These are phyloP conservation scores for Paramecium sexaurelia DNA, from an alignment of 73 alveolate species.

Conservation along the genomic window DNA sequence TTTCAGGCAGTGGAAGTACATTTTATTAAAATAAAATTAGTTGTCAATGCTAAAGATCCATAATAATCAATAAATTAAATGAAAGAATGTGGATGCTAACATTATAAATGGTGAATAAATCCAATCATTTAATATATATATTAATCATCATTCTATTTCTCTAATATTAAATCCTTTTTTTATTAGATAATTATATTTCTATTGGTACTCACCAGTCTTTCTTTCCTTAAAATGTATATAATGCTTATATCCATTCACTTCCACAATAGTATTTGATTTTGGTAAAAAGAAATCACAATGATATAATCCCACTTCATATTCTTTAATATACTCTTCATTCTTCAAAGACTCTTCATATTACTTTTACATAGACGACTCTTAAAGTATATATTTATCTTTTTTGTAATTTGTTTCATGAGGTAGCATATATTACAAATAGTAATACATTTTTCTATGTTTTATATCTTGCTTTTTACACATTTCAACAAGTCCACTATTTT, in stretches of 20 bases:
- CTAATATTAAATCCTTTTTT: neutral
- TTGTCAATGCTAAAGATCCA: slow-evolving; percentile 64
- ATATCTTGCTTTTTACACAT: neutral
- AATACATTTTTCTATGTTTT: neutral
- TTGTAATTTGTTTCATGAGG: neutral
- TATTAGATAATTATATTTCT: slow-evolving; percentile 18
- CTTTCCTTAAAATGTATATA: neutral
- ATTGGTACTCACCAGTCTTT: slow-evolving; percentile 3
- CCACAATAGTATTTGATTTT: neutral
- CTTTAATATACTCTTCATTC: neutral
- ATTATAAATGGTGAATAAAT: neutral
- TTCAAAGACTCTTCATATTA: neutral
- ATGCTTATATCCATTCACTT: slow-evolving; percentile 27
- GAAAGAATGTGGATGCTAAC: slow-evolving; percentile 53
- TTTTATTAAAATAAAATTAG: neutral
- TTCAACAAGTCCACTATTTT: neutral
- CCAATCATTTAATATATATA: neutral
- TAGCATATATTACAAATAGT: neutral
- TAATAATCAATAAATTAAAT: slow-evolving; percentile 55
- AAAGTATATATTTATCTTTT: neutral
- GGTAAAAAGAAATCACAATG: slow-evolving; percentile 44
- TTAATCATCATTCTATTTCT: neutral
- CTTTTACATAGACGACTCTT: neutral
- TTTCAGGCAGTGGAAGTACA: slow-evolving; percentile 71
- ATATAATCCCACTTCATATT: neutral